Evolutionary conservation across 75 land plant genomes (phyloP), one percentile per base, ranked within the genome.

Genomic region (Isoetes taiwanensis): DNA sequence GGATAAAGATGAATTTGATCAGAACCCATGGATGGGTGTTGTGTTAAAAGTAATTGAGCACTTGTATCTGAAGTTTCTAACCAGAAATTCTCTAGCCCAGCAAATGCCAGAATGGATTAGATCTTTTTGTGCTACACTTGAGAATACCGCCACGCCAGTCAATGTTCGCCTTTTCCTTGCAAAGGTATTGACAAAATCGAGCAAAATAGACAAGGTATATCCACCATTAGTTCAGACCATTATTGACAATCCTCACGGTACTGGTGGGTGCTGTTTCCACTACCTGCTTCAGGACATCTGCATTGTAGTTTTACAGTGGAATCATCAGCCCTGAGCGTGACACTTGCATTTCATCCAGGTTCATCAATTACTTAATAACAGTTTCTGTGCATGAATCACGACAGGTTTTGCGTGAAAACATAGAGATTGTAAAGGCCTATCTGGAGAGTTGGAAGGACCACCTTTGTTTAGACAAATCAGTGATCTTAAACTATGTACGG

Each of bases 101-200:
- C 65, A 42, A 31, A 75, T 75, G 78, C 78, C 78, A 19, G 76
- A 60, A 6, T 75, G 78, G 78, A 75, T 75, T 75, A 72, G 66
- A 58, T 58, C 65, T 29, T 41, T 75, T n/a, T 60, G 61, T 62
- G 40, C 64, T 35, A 72, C 70, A n/a, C 42, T 75, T 26, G 78
- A 55, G 17, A 75, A 56, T 72, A 32, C 63, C 32, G 63, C 55
- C 38, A 72, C 78, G 25, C 76, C 61, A 38, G 41, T 71, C 20
- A 75, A 72, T 48, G 65, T 75, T 32, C 68, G 78, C 28, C 63
- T 75, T 34, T 72, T 75, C 54, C 60, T 75, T n/a, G 62, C 68
- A 17, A 75, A 75, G 42, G 54, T 75, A 32, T 58, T 75, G 62
- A 61, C 58, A n/a, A 75, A 72, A 54, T 65, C 78, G 19, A 48